phyloP scores from a whole-genome alignment of 2,329 filamentous ascomycete species.

The Byssochlamys sp. region DNA sequence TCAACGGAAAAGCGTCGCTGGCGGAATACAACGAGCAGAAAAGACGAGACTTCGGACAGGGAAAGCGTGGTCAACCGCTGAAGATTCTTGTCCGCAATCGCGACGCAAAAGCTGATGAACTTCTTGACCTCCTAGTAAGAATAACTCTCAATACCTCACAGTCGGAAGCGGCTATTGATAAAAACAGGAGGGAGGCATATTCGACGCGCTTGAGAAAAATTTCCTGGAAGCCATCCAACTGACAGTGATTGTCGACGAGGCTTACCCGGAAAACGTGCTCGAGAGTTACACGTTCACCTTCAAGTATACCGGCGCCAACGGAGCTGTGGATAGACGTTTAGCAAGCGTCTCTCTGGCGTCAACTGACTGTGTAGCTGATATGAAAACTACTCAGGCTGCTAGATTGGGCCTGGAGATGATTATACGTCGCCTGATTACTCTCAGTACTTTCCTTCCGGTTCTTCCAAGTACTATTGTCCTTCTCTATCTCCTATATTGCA shows the following conservation, averaged over 20 bases:
- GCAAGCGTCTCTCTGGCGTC: constrained; percentile 19
- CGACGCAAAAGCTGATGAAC: constrained; percentile 32
- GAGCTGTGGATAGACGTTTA: constrained; percentile 21
- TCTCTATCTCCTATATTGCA: constrained; percentile 2
- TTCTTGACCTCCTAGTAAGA: constrained; percentile 41
- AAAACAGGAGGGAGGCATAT: constrained; percentile 40
- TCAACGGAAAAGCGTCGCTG: constrained; percentile 11
- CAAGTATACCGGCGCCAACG: constrained; percentile 27
- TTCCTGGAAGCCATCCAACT: constrained; percentile 39
- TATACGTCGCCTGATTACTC: constrained; percentile 31
- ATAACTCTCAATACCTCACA: not conserved
- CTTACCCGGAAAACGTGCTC: constrained; percentile 30
- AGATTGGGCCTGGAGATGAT: constrained; percentile 34
- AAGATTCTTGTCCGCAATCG: constrained; percentile 32
- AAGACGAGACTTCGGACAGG: constrained; percentile 11
- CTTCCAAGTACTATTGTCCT: constrained; percentile 31
- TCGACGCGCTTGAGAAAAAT: constrained; percentile 36
- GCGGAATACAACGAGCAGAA: constrained; percentile 1
- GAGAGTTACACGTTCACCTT: constrained; percentile 44
- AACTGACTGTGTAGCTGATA: constrained; percentile 21
- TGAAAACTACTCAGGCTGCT: constrained; percentile 31
- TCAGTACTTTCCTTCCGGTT: constrained; percentile 29
- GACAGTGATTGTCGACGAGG: constrained; percentile 34
- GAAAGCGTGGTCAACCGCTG: constrained; percentile 24
- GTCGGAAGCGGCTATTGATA: constrained; percentile 14